phyloP scores from a whole-genome alignment of 2,329 filamentous ascomycete species.

The Aspergillus calidoustus region DNA sequence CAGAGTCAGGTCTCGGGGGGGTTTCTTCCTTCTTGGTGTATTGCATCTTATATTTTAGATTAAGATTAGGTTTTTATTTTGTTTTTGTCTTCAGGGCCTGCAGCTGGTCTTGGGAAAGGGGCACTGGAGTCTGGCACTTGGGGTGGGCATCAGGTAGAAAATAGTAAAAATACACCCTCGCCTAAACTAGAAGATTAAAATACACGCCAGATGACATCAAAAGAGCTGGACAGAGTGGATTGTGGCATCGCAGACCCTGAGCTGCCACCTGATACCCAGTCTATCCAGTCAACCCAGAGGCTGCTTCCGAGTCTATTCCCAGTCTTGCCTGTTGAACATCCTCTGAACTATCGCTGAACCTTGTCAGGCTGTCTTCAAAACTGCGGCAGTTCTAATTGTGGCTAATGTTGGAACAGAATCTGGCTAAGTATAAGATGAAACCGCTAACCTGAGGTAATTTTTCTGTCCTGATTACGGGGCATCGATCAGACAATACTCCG shows the following conservation, averaged over 20 bases:
- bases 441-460: constrained; percentile 14
- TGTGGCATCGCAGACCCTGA: constrained; percentile 1
- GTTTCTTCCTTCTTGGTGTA: constrained; percentile 15
- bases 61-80: constrained; percentile 19
- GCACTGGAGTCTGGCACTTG: neutral
- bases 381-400: neutral
- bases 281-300: neutral
- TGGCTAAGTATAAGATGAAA: constrained; percentile 17
- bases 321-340: neutral
- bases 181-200: constrained; percentile 15
- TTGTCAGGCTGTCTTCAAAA: neutral
- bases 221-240: constrained; percentile 11
- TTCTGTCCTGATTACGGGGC: constrained; percentile 11
- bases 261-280: neutral
- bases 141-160: constrained; percentile 7
- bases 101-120: constrained; percentile 7
- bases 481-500: neutral
- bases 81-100: constrained; percentile 7
- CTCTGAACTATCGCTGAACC: neutral
- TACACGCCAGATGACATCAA: constrained; percentile 14
- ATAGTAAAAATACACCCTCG: neutral
- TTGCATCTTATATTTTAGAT: constrained; percentile 18
- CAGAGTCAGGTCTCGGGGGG: constrained; percentile 17
- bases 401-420: neutral
- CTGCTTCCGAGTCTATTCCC: neutral